These are phyloP conservation scores for Aspergillus sojae DNA, from an alignment of 2,329 filamentous ascomycete genomes.

Conservation along the genomic window DNA sequence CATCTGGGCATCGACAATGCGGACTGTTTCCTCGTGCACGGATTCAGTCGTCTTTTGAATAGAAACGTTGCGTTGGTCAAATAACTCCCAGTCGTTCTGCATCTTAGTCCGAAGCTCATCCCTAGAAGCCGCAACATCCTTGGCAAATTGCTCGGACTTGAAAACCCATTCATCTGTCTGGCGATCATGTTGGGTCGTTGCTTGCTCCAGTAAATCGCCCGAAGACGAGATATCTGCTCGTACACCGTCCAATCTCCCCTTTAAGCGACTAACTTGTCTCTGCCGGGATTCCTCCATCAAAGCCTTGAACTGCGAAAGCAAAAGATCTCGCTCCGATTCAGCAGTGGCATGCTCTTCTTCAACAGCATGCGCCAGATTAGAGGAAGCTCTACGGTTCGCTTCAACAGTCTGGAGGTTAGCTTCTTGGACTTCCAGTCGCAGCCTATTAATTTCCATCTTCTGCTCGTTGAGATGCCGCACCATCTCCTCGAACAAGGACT, in stretches of 20 bases:
- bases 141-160: conserved; percentile 69
- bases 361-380: conserved; percentile 68
- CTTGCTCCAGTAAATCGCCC: conserved; percentile 65
- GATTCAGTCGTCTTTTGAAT: conserved; percentile 83
- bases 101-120: conserved; percentile 80
- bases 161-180: conserved; percentile 75
- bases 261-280: conserved; percentile 71
- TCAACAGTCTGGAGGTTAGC: conserved; percentile 70
- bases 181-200: conserved; percentile 66
- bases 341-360: conserved; percentile 76
- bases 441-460: conserved; percentile 71
- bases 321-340: conserved; percentile 70
- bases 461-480: conserved; percentile 74
- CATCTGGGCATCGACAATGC: conserved; percentile 87
- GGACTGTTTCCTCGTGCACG: conserved; percentile 86
- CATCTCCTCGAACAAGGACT: conserved; percentile 79
- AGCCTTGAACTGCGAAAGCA: conserved; percentile 76
- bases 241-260: conserved; percentile 63
- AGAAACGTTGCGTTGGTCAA: conserved; percentile 77
- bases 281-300: conserved; percentile 76
- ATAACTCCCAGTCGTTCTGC: conserved; percentile 81
- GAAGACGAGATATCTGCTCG: conserved; percentile 67
- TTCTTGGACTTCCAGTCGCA: conserved; percentile 71
- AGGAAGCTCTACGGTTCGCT: conserved; percentile 68
- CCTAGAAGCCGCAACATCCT: conserved; percentile 71